phyloP scores from a whole-genome alignment of 768 basidiomycete species.

The Russula vinacea region DNA sequence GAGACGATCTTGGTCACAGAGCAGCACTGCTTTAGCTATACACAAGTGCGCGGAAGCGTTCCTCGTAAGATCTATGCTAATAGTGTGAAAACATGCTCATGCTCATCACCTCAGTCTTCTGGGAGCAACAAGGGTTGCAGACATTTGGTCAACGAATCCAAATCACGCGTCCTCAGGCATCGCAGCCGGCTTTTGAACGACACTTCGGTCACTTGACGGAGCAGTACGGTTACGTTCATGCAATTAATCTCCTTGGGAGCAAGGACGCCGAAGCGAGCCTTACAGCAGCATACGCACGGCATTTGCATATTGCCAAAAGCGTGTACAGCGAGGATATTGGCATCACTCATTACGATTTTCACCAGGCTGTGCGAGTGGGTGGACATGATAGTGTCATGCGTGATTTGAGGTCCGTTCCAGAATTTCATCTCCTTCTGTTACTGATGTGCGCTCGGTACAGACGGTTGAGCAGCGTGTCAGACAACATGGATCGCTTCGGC shows the following conservation, averaged over 20 bases:
- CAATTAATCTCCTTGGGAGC: constrained; percentile 85
- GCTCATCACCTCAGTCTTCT: constrained; percentile 65
- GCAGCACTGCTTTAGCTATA: constrained; percentile 85
- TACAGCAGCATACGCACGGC: constrained; percentile 77
- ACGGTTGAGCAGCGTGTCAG: constrained; percentile 54
- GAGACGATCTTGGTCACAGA: constrained; percentile 87
- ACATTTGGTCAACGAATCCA: constrained; percentile 94
- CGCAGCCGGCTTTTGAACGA: constrained; percentile 94
- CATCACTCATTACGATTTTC: constrained; percentile 94
- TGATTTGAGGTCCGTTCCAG: constrained; percentile 56
- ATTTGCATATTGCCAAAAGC: constrained; percentile 63
- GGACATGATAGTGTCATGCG: constrained; percentile 85
- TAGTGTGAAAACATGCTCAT: constrained; percentile 14
- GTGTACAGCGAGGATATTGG: constrained; percentile 65
- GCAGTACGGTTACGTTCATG: constrained; percentile 81
- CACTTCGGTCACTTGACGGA: constrained; percentile 86
- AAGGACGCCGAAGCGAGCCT: constrained; percentile 90
- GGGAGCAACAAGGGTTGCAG: constrained; percentile 96
- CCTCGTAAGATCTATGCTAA: constrained; percentile 62
- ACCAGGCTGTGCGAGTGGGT: constrained; percentile 69
- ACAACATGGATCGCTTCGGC: constrained; percentile 74
- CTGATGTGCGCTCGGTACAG: constrained; percentile 38
- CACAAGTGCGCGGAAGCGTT: constrained; percentile 92
- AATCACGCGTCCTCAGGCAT: constrained; percentile 91
- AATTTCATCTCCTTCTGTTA: background rate